A percentile compares a stretch with the other conserved stretches of the same genome.
Conservation (phyloP, 805 yeast species). For the Kazachstania viticola region DNA sequence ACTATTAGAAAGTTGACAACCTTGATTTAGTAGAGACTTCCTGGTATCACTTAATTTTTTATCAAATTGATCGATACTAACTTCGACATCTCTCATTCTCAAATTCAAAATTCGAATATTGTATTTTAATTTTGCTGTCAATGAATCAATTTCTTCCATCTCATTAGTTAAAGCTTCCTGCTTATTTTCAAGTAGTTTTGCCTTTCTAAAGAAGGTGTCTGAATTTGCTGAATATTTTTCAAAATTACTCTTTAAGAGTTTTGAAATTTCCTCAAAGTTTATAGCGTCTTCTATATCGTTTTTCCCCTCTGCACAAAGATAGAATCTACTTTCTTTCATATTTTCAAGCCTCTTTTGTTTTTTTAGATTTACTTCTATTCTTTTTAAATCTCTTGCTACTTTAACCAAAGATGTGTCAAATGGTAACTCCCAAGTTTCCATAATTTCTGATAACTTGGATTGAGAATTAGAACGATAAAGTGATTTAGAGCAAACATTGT, state of each 20-base stretch:
- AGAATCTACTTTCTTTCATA: constrained; percentile 1
- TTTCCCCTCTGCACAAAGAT: neutral
- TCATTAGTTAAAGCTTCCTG: constrained; percentile 21
- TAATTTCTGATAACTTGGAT: constrained; percentile 17
- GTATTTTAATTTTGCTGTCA: constrained; percentile 52
- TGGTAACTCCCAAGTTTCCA: constrained; percentile 21
- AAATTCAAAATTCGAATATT: constrained; percentile 49
- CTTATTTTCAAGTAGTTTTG: constrained; percentile 15
- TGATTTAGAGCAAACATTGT: neutral
- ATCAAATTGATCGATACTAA: constrained; percentile 39
- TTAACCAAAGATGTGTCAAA: constrained; percentile 23
- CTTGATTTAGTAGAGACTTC: constrained; percentile 7
- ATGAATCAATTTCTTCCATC: constrained; percentile 22
- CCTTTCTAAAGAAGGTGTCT: constrained; percentile 10
- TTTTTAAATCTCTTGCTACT: constrained; percentile 18
- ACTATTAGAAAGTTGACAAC: constrained; percentile 3
- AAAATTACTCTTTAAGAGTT: constrained; percentile 8
- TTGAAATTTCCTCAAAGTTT: constrained; percentile 5
- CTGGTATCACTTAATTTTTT: constrained; percentile 14
- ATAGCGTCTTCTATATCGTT: constrained; percentile 2
- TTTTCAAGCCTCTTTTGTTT: constrained; percentile 1
- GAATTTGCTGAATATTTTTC: constrained; percentile 11
- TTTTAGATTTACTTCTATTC: constrained; percentile 1
- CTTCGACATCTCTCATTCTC: constrained; percentile 59
- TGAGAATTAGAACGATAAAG: constrained; percentile 15